Conservation (phyloP, 371 early-diverging fungal genomes). For the Circinella umbellata region DNA sequence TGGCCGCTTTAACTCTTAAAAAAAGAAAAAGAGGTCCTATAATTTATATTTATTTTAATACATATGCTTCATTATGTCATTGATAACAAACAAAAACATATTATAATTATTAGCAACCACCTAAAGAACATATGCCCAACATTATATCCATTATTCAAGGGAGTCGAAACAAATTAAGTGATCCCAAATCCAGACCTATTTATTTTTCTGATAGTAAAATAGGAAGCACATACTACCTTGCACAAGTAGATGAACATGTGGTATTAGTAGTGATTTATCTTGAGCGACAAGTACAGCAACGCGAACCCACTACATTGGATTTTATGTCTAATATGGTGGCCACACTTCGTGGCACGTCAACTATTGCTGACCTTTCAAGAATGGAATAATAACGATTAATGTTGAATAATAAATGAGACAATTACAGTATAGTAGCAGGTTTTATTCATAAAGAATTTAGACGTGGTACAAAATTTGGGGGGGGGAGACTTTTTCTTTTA, state of each 20-base stretch:
- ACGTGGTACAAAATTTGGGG: too few species aligned
- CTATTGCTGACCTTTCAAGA: constrained; percentile 42
- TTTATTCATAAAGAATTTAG: too few species aligned
- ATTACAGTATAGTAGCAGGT: background rate
- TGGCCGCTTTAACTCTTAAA: too few species aligned
- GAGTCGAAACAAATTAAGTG: constrained; percentile 48
- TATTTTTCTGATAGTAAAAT: constrained; percentile 64
- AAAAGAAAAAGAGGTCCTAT: too few species aligned
- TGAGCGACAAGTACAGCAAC: constrained; percentile 53
- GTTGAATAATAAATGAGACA: background rate
- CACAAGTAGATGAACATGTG: constrained; percentile 62
- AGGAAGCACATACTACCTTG: constrained; percentile 63
- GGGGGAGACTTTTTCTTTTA: background rate
- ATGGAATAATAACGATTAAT: constrained; percentile 5
- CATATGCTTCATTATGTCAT: background rate
- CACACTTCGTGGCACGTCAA: constrained; percentile 40
- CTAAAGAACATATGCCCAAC: constrained; percentile 64
- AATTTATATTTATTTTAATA: too few species aligned
- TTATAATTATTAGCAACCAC: constrained; percentile 45
- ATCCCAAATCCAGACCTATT: constrained; percentile 42
- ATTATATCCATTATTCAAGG: constrained; percentile 70
- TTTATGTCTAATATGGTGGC: constrained; percentile 52
- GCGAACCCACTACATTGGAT: constrained; percentile 56
- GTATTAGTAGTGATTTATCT: constrained; percentile 62
- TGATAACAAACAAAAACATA: background rate